These are phyloP conservation scores for Phytopythium kandeliae DNA, from an alignment of 352 stramenopile species.

Conservation along the genomic window DNA sequence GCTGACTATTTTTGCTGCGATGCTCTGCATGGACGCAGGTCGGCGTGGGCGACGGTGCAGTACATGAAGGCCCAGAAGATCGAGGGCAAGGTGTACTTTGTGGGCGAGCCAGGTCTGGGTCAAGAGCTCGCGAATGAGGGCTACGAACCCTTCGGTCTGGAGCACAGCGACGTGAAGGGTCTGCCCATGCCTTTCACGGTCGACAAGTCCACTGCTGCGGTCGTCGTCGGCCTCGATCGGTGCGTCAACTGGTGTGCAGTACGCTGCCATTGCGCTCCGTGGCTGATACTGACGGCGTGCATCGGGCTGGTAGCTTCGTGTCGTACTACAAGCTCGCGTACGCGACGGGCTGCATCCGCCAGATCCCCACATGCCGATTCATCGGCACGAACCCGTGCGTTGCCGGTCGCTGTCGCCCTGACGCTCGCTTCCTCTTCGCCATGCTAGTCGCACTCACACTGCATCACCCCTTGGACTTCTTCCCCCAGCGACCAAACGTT, in stretches of 20 bases:
- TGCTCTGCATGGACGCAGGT: too few species aligned
- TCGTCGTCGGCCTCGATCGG: constrained; percentile 79
- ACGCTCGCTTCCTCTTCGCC: not conserved
- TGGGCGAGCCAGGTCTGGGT: constrained; percentile 68
- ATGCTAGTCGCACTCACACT: not conserved
- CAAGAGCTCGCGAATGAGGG: constrained; percentile 61
- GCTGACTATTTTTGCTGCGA: not conserved
- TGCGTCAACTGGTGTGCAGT: too few species aligned
- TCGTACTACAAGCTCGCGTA: constrained; percentile 87
- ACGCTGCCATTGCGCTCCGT: not conserved
- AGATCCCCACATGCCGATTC: constrained; percentile 74
- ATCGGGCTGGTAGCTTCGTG: constrained; percentile 32
- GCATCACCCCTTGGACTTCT: constrained; percentile 2
- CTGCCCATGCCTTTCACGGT: constrained; percentile 62
- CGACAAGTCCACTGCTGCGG: constrained; percentile 62
- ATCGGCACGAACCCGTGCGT: constrained; percentile 80
- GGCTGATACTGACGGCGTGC: not conserved
- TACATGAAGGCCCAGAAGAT: constrained; percentile 80
- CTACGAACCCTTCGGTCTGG: constrained; percentile 62
- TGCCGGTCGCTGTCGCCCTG: constrained; percentile 16
- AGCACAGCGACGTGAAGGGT: constrained; percentile 61
- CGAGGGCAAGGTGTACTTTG: constrained; percentile 76
- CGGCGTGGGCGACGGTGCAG: constrained; percentile 73
- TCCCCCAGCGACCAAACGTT: constrained; percentile 62
- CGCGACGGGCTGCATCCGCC: constrained; percentile 57